Conservation (phyloP, 2,329 filamentous ascomycete genomes). For the Neonectria sp. region DNA sequence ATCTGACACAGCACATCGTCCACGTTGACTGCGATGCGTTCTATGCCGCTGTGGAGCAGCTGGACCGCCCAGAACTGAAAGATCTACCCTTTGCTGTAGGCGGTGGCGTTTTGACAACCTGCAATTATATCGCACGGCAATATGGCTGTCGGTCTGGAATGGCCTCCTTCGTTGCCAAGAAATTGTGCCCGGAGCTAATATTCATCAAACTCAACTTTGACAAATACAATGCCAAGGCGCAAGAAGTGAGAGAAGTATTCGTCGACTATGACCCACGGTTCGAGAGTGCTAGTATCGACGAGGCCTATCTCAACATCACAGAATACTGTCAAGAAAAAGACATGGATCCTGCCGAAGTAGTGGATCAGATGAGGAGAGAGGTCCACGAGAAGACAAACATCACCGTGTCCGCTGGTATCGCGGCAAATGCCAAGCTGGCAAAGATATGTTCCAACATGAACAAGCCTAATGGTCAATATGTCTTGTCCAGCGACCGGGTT, state of each 20-base stretch:
- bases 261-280: conserved; percentile 92
- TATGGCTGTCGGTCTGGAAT: conserved; percentile 95
- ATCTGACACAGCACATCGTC: conserved; percentile 87
- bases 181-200: conserved; percentile 89
- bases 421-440: conserved; percentile 91
- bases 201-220: conserved; percentile 88
- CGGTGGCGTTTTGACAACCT: conserved; percentile 74
- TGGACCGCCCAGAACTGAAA: conserved; percentile 87
- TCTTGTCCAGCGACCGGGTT: conserved; percentile 78
- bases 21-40: conserved; percentile 99
- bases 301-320: conserved; percentile 97
- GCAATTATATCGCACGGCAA: conserved; percentile 91
- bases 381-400: conserved; percentile 84
- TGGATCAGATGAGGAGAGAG: conserved; percentile 83
- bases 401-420: conserved; percentile 94
- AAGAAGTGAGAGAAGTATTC: conserved; percentile 87
- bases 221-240: conserved; percentile 92
- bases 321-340: conserved; percentile 81
- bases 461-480: conserved; percentile 95
- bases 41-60: conserved; percentile 92
- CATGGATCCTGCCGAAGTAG: conserved; percentile 79
- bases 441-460: conserved; percentile 97
- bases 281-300: conserved; percentile 94
- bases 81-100: conserved; percentile 94
- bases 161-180: conserved; percentile 96